Percentiles rank a stretch among this genome's conserved stretches.
These are phyloP conservation scores for Linnemannia zychae DNA, from an alignment of 192 early-diverging fungal genomes.

Conservation along the genomic window DNA sequence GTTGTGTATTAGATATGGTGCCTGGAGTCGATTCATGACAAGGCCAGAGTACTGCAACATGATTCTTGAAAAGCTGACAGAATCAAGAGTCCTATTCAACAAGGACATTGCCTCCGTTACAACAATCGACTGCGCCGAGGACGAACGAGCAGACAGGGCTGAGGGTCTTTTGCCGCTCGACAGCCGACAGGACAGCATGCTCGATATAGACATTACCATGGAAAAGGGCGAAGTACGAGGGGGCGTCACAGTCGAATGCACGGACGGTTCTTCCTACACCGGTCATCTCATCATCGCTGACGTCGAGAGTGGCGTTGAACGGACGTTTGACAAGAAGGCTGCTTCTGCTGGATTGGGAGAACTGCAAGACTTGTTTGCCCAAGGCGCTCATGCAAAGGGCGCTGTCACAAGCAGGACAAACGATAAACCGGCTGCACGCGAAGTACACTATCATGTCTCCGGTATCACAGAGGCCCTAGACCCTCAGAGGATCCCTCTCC, in stretches of 20 bases:
- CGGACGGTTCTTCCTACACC: conserved; percentile 34
- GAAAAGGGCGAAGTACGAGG: conserved; percentile 21
- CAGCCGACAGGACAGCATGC: conserved; percentile 23
- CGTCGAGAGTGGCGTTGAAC: conserved; percentile 28
- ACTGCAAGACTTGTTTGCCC: too few species aligned
- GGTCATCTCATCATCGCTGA: conserved; percentile 38
- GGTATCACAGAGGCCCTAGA: conserved; percentile 47
- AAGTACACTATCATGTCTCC: conserved; percentile 37
- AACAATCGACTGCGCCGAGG: conserved; percentile 2
- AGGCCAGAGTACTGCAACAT: conserved; percentile 45
- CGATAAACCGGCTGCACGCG: conserved; percentile 13
- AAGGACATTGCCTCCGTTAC: conserved; percentile 20
- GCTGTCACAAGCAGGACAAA: neutral
- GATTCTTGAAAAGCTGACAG: conserved; percentile 43
- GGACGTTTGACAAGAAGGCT: neutral
- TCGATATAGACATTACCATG: conserved; percentile 14
- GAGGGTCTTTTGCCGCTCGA: neutral
- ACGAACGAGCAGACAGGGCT: neutral
- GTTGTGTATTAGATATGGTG: conserved; percentile 30
- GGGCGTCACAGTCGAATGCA: conserved; percentile 40
- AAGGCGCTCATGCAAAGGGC: neutral
- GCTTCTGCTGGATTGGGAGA: neutral
- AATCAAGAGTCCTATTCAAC: conserved; percentile 39
- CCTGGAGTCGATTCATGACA: conserved; percentile 48
- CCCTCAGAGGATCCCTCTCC: conserved; percentile 41